Conservation (phyloP, 805 yeast genomes). For the Metschnikowia lachancei region DNA sequence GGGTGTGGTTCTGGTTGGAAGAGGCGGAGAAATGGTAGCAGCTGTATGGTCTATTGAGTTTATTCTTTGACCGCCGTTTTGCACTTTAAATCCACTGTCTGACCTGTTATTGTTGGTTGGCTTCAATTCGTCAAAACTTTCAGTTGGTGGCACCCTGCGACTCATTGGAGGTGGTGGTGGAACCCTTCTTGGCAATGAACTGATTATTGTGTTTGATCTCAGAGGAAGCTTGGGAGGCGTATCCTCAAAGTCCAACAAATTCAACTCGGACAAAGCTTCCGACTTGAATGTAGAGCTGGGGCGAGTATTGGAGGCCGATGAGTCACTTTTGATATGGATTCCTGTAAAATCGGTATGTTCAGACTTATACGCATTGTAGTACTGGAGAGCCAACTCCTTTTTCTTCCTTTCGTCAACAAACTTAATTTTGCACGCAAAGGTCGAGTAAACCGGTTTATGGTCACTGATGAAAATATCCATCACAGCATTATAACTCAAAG, state of each 20-base stretch:
- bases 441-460: slow-evolving; percentile 89
- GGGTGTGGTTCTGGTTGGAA: slow-evolving; percentile 11
- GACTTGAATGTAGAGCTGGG: slow-evolving; percentile 21
- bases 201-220: slow-evolving; percentile 15
- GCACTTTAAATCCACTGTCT: not conserved
- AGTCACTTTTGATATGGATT: slow-evolving; percentile 7
- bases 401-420: slow-evolving; percentile 53
- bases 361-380: slow-evolving; percentile 30
- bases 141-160: slow-evolving; percentile 13
- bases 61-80: not conserved
- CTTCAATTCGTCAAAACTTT: not conserved
- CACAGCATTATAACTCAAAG: slow-evolving; percentile 66
- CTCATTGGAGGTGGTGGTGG: slow-evolving; percentile 34
- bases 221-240: slow-evolving; percentile 26
- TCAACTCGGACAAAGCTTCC: slow-evolving; percentile 35
- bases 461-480: slow-evolving; percentile 67
- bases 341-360: slow-evolving; percentile 25
- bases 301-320: slow-evolving; percentile 10
- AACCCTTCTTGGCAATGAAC: slow-evolving; percentile 25
- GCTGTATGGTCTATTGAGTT: slow-evolving; percentile 12
- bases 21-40: slow-evolving; percentile 10
- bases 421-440: slow-evolving; percentile 63
- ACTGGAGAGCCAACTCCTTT: slow-evolving; percentile 24
- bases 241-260: slow-evolving; percentile 31
- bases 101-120: slow-evolving; percentile 1